Percentiles rank a stretch among this genome's conserved stretches.
phyloP scores from a whole-genome alignment of 1,284 basidiomycete species.

The Malassezia furfur region DNA sequence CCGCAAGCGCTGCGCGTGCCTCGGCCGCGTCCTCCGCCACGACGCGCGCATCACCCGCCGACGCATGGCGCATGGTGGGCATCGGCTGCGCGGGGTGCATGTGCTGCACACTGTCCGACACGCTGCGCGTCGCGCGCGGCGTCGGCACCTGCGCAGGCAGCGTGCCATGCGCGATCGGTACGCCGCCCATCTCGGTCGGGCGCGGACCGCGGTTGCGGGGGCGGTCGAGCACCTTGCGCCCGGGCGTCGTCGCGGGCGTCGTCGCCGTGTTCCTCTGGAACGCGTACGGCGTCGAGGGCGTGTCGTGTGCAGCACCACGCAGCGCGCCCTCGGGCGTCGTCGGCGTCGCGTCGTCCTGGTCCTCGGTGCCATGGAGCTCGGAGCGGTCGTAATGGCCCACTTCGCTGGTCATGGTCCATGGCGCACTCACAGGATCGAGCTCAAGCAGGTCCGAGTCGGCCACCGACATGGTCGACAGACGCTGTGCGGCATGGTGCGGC shows the following conservation, averaged over 20 bases:
- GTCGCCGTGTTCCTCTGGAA: not conserved
- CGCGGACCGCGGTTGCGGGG: conserved; percentile 20
- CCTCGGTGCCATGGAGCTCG: conserved; percentile 15
- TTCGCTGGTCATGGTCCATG: conserved; percentile 12
- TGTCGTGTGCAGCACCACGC: not conserved
- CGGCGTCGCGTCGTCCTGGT: not conserved
- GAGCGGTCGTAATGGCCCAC: conserved; percentile 14
- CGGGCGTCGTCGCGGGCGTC: conserved; percentile 1
- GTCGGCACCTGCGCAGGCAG: conserved; percentile 10
- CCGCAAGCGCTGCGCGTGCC: not conserved
- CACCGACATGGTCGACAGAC: conserved; percentile 8
- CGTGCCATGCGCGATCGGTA: conserved; percentile 21
- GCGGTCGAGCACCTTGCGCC: conserved; percentile 22
- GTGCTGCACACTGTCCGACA: not conserved
- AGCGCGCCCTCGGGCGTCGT: conserved; percentile 1
- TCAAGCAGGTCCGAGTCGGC: conserved; percentile 3
- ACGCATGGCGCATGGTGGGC: conserved; percentile 3
- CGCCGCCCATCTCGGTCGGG: conserved; percentile 23
- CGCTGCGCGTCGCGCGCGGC: conserved; percentile 10
- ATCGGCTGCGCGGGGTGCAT: not conserved
- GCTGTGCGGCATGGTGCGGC: not conserved
- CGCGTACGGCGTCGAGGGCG: conserved; percentile 3
- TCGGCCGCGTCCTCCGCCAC: not conserved
- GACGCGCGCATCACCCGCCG: not conserved
- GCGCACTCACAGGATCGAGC: conserved; percentile 2